Evolutionary conservation across 2,329 filamentous ascomycete species (phyloP), one percentile per base, ranked within the genome.

Genomic region (Trichoderma sp.): DNA sequence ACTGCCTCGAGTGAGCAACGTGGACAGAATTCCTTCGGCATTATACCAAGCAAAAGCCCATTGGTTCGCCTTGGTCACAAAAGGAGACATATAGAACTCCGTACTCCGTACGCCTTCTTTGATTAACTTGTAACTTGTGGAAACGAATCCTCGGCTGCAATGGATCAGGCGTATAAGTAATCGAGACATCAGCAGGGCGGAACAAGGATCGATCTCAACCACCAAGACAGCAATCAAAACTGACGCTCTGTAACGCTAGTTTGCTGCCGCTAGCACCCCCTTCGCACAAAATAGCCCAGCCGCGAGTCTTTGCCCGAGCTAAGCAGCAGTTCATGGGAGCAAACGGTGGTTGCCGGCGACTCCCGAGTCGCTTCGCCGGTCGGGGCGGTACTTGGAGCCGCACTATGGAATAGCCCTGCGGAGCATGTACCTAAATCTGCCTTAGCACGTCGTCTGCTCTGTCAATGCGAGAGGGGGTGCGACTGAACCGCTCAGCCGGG

Each of bases 301-400:
- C 32, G 21, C 56, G 56, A 32, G 26, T 28, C 56, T 30, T 57
- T 56, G 56, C 18, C 30, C 53, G 28, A 43, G 53, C 53, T 32
- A 58, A 57, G 24, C 3, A 32, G 65, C 56, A 51, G 36, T 61
- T 61, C 36, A 61, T 61, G 56, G 66, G 56, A 36, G 43, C 66
- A 32, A 60, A 51, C 47, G 14, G 24, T 32, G 43, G 62, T 51
- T 53, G 62, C 62, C 62, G 43, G 26, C 39, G 39, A 39, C 39
- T 65, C 36, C 60, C 64, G 64, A 56, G 24, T 58, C 64, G 64
- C 64, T 58, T 58, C 32, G 64, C 64, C 26, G 53, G 32, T 57
- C 64, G 51, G 32, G 61, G 64, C 64, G 64, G 51, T 67, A 39
- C 64, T 56, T 67, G 64, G 64, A 58, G 51, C 51, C n/a, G 64